Evolutionary conservation across 2,329 filamentous ascomycete species (phyloP).

Genomic region (Fusarium nanum): DNA sequence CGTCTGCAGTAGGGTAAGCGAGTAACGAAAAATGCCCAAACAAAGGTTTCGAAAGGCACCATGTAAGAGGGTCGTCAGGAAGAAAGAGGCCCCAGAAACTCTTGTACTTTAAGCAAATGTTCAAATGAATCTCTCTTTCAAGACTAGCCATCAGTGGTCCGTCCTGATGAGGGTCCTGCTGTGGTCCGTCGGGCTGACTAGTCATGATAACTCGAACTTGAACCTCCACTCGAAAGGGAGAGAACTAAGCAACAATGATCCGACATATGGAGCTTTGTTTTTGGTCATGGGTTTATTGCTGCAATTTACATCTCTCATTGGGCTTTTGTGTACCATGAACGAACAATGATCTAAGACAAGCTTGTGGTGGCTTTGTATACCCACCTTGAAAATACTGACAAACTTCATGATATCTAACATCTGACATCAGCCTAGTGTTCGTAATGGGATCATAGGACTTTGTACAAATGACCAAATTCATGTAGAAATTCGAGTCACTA

Average conservation of each 20-base stretch:
- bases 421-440: conserved; percentile 11
- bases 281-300: neutral
- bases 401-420: conserved; percentile 26
- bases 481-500: too few relatives aligned
- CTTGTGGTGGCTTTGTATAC: conserved; percentile 1
- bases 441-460: neutral
- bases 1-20: neutral
- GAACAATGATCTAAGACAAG: conserved; percentile 13
- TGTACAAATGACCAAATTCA: neutral
- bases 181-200: conserved; percentile 9
- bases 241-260: neutral
- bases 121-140: neutral
- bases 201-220: conserved; percentile 1
- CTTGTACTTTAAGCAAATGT: neutral
- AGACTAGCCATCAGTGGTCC: neutral
- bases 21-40: neutral
- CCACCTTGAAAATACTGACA: conserved; percentile 23
- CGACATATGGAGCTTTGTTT: neutral
- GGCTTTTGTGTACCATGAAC: neutral
- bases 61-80: neutral
- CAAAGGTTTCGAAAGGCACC: neutral
- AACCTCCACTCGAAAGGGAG: conserved; percentile 14
- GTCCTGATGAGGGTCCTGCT: neutral
- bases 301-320: neutral
- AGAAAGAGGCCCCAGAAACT: neutral